Percentiles rank a stretch among this genome's conserved stretches.
These are phyloP conservation scores for Nemania sp. DNA, from an alignment of 2,329 filamentous ascomycete species.

Conservation along the genomic window DNA sequence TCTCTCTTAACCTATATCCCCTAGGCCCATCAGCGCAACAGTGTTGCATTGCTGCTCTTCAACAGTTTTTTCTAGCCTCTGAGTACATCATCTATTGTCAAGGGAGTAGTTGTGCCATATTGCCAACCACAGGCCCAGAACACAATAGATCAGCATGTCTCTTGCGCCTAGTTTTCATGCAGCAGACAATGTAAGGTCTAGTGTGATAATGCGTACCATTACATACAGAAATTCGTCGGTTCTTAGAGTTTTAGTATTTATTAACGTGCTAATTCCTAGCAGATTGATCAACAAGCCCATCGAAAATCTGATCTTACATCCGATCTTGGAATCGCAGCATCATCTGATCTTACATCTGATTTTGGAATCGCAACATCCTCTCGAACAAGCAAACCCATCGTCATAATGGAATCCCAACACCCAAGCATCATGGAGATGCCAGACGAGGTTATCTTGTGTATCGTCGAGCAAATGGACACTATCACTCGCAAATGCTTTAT, in stretches of 20 bases:
- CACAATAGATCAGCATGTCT: neutral
- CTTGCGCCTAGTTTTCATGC: neutral
- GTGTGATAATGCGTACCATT: neutral
- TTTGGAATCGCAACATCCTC: neutral
- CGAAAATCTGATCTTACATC: too few relatives aligned
- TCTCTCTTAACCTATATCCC: neutral
- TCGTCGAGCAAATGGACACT: constrained; percentile 44
- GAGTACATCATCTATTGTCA: neutral
- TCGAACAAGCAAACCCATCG: neutral
- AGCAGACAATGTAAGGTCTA: constrained; percentile 1
- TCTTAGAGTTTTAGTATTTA: neutral
- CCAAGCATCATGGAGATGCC: constrained; percentile 27
- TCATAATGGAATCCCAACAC: constrained; percentile 1
- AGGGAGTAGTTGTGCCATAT: neutral
- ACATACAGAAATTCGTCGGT: neutral
- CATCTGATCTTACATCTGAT: neutral
- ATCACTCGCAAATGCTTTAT: constrained; percentile 37
- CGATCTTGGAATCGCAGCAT: neutral
- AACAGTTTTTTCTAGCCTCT: neutral
- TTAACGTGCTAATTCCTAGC: neutral
- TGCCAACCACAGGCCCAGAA: neutral
- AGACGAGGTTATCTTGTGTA: constrained; percentile 40
- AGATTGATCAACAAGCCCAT: too few relatives aligned
- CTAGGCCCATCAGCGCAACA: neutral
- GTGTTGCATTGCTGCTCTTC: neutral